Percentiles rank a stretch among this genome's conserved stretches.
phyloP scores from a whole-genome alignment of 164 flowering plant species.

The Magnolia officinalis region DNA sequence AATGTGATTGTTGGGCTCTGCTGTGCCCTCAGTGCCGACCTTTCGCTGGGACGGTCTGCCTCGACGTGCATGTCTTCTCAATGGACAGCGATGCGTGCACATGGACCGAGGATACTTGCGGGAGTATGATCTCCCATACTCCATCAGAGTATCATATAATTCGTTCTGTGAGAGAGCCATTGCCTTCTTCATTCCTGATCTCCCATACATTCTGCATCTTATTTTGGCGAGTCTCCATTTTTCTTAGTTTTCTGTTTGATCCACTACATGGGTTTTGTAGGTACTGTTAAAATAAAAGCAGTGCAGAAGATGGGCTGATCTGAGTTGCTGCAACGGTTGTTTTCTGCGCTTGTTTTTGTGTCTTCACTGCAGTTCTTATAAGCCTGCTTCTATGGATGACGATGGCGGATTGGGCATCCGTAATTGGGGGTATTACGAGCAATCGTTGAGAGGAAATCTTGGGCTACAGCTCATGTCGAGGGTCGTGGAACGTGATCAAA shows the following conservation, averaged over 20 bases:
- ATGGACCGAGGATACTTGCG: background rate
- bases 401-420: conserved; percentile 55
- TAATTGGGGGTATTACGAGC: conserved; percentile 82
- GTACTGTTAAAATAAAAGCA: conserved; percentile 3
- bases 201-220: background rate
- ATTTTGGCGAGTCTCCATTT: background rate
- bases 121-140: too few species aligned
- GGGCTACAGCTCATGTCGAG: conserved; percentile 67
- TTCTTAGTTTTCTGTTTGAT: background rate
- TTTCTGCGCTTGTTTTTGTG: background rate
- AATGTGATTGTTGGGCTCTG: background rate
- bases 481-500: conserved; percentile 52
- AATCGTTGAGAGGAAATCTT: conserved; percentile 50
- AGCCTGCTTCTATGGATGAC: conserved; percentile 51
- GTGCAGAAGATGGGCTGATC: conserved; percentile 17
- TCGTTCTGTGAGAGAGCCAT: background rate
- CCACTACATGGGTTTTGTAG: background rate
- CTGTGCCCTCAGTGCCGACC: too few species aligned
- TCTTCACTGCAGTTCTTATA: background rate
- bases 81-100: background rate
- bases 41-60: background rate
- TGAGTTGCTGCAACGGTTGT: background rate
- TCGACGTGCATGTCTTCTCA: background rate
- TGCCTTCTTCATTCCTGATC: background rate
- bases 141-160: too few species aligned